Evolutionary conservation across 1,284 basidiomycete species (phyloP), one percentile per base, ranked within the genome.

Genomic region (Microbotryum intermedium): DNA sequence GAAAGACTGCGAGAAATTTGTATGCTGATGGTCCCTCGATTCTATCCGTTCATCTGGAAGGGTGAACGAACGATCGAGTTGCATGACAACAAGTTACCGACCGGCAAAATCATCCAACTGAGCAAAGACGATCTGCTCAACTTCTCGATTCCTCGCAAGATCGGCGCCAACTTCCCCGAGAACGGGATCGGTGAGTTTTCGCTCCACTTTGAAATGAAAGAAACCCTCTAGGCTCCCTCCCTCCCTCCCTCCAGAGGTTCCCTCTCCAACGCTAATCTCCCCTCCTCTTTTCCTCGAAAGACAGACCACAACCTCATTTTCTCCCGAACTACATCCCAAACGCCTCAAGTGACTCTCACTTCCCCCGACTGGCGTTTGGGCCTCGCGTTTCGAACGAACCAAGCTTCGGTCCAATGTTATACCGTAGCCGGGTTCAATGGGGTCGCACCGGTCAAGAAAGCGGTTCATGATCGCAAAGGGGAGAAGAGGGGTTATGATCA

Each of bases 271-370:
- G 34, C 8, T 50, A 11, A 23, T 16, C 34, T 39, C 10, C 11
- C 34, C 34, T 13, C 34, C 34, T 16, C 11, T 48, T 30, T 29
- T 1, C 26, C 50, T 20, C 4, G 25, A 10, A 25, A 25, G n/a
- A 45, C n/a, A 68, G 66, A 68, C 46, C 61, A 62, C 55, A 66
- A 64, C 53, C 60, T 64, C 30, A 49, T 60, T 25, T 54, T 66
- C 50, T 44, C 30, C 53, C 18, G 29, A 2, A 30, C 43, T 8
- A 23, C 43, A 6, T 11, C 29, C 25, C 23, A 28, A 7, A 11
- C 2, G 1, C 66, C 66, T 6, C 61, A 66, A 55, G 55, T 62
- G 16, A 55, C 64, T 44, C 55, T 68, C 11, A 64, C 64, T 7
- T 50, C 55, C 6, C 62, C 64, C 18, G 29, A 46, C 28, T 18